Base-by-base conservation (phyloP, 805 yeast species). In the Wickerhamomyces xylosicus region DNA sequence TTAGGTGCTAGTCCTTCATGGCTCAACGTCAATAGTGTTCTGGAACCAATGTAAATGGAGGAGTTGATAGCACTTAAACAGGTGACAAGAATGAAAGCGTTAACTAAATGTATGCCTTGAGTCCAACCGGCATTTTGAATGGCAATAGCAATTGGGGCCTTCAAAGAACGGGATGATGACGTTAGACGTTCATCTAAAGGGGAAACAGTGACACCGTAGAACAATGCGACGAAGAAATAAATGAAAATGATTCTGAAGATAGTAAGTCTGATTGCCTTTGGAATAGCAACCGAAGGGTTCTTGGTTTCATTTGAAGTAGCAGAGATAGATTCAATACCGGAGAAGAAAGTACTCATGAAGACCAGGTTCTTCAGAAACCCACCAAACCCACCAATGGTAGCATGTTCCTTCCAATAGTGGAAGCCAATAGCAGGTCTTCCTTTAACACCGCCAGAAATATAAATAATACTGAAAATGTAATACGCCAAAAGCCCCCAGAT, bases 241-340 rank as follows among this genome's bases (percentile, higher is more conserved):
- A 81, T 80, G 31, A 79, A 53, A 39, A 74, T 52, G 47, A 81
- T 79, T 62, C 89, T 67, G 58, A 69, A 63, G 35, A 78, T 66
- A 25, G 80, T 85, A 50, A 77, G 77, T 49, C 71, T 72, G 50
- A 80, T 77, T 21, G 89, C 86, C 38, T 72, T 68, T 38, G 89
- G 87, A 41, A 81, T 79, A 20, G 84, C 63, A 47, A 73, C 77
- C 57, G 79, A 65, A 41, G 89, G 87, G 53, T 77, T 77, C 27
- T 70, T 67, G 33, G 81, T 68, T 58, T 82, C 92, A 57, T 85
- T 85, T 13, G 84, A 81, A 6, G 85, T 69, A 28, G 80, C 68
- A 53, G 86, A 86, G 28, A 79, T 77, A 54, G 79, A 69, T 58
- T 82, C 92, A 42, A 81, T 77, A 54, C 89, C 89, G 60, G 79